These are phyloP conservation scores for Dactylellina cionopaga DNA, from an alignment of 2,329 filamentous ascomycete genomes.

Conservation along the genomic window DNA sequence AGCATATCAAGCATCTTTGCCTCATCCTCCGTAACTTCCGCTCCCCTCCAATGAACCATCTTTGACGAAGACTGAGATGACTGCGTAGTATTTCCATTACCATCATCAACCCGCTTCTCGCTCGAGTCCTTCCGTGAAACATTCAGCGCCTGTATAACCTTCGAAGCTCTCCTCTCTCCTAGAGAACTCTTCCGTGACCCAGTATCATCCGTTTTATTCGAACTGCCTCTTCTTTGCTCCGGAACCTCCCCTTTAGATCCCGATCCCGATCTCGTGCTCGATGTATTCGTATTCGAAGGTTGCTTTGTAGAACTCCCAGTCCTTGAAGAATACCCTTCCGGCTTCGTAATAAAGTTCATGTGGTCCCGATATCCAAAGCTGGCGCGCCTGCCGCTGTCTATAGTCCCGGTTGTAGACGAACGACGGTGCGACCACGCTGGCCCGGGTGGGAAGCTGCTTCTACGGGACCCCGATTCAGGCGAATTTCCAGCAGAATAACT, in stretches of 20 bases:
- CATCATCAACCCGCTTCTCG: conserved; percentile 15
- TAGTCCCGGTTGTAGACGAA: conserved; percentile 13
- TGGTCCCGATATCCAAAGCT: conserved; percentile 49
- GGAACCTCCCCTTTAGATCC: background rate
- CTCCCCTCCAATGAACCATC: conserved; percentile 43
- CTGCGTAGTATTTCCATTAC: background rate
- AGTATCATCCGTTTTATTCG: background rate
- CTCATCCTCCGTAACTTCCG: conserved; percentile 44
- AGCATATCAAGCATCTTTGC: conserved; percentile 49
- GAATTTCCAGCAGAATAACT: conserved; percentile 17
- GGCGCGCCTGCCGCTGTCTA: conserved; percentile 12
- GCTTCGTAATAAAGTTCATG: conserved; percentile 45
- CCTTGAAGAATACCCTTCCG: conserved; percentile 35
- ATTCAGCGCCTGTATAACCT: conserved; percentile 33
- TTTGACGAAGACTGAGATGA: conserved; percentile 7
- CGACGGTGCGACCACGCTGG: conserved; percentile 18
- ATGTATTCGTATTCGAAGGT: background rate
- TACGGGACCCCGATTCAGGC: background rate
- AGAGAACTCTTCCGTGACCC: conserved; percentile 32
- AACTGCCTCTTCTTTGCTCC: background rate
- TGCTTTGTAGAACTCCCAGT: conserved; percentile 27
- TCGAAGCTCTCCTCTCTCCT: conserved; percentile 43
- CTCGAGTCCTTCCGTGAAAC: conserved; percentile 16
- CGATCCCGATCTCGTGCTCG: conserved; percentile 14
- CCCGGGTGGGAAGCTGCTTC: conserved; percentile 36